phyloP scores from a whole-genome alignment of 75 land plant species.

The Pinus tabuliformis region DNA sequence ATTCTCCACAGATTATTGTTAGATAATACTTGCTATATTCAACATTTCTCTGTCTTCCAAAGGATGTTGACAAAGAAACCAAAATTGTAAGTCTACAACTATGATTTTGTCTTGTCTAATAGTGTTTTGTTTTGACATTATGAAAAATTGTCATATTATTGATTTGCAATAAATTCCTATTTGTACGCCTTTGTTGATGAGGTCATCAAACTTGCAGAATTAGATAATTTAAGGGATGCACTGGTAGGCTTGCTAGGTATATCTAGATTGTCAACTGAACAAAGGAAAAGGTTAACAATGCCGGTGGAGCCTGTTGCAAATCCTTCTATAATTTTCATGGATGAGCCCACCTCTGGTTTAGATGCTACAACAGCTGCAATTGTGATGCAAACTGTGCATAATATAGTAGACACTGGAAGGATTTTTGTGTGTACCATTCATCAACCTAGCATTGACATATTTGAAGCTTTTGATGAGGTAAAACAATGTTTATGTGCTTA shows the following conservation, averaged over 20 bases:
- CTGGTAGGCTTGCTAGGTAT: slow-evolving; percentile 80
- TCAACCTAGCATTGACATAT: slow-evolving; percentile 70
- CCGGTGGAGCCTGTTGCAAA: slow-evolving; percentile 88
- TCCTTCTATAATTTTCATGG: background rate
- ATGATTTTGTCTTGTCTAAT: background rate
- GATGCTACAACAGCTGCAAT: background rate
- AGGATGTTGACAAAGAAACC: slow-evolving; percentile 43
- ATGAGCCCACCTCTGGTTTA: background rate
- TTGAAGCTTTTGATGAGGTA: slow-evolving; percentile 83
- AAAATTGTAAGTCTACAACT: slow-evolving; percentile 38
- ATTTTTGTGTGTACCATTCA: slow-evolving; percentile 82
- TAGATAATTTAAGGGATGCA: slow-evolving; percentile 57
- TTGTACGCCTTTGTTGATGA: slow-evolving; percentile 69
- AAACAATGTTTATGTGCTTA: background rate
- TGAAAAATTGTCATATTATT: background rate
- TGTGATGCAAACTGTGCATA: slow-evolving; percentile 5
- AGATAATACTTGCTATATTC: slow-evolving; percentile 70
- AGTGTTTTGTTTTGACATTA: background rate
- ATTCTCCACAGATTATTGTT: slow-evolving; percentile 82
- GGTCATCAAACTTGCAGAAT: slow-evolving; percentile 78
- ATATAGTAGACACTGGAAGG: slow-evolving; percentile 70
- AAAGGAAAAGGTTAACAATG: slow-evolving; percentile 79
- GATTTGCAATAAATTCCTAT: background rate
- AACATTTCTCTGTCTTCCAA: slow-evolving; percentile 75
- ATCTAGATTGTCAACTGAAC: slow-evolving; percentile 81